Base-by-base conservation (phyloP, 129 eudicot species). In the Apium graveolens region DNA sequence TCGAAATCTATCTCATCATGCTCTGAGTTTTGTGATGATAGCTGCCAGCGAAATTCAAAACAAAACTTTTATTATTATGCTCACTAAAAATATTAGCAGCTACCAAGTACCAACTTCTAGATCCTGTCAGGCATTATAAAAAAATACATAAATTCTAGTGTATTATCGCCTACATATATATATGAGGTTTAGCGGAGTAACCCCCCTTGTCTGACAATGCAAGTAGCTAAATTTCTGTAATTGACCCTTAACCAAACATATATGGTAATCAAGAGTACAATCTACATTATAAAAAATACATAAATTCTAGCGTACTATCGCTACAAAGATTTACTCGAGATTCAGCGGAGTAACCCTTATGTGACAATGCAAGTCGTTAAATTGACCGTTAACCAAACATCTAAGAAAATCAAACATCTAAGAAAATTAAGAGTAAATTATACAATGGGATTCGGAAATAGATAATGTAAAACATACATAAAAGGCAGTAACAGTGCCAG, bases 401-500 rank as follows among this genome's bases (percentile, higher is more conserved):
- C 10, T 31, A 35, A 0, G 29, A 13, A 7, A 24, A 41, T 41
- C 11, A 41, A 69, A 38, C 44, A 69, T 31, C 10, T 31, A 35
- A 0, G 29, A 13, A 7, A 24, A 41, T 41, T 1, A 41, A 31
- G 32, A 34, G 6, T 68, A 37, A 29, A 5, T 11, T 26, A 5
- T 29, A 77, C 7, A 79, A 60, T 42, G 10, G 20, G 63, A 5
- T 27, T 20, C 0, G 37, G 78, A 9, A 20, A 2, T 49, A 49
- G 57, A 5, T 5, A 18, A 17, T 39, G 27, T 10, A 14, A 17
- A 29, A 43, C 87, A 26, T 81, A 93, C 98, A 83, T 91, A 93
- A 77, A 93, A 93, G 74, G 98, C 98, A 77, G 98, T 93, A 14
- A 93, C 98, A 3, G 97, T 91, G 82, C 98, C 98, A 68, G 97